Base-by-base conservation (phyloP, 441 rosid genomes). In the Erysimum cheiri region DNA sequence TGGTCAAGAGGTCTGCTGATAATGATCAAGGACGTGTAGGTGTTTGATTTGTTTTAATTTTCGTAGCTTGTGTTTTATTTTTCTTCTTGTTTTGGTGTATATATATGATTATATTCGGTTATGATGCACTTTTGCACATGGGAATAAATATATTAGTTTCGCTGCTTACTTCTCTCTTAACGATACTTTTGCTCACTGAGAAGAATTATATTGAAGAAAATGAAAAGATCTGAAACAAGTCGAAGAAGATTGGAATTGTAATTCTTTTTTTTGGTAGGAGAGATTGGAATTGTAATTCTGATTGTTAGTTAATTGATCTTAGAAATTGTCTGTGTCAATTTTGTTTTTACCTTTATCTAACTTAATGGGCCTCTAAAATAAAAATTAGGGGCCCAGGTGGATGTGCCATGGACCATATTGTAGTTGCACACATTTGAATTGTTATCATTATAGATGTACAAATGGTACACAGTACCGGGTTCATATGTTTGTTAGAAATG, bases 61-160 rank as follows among this genome's bases (percentile, higher is more conserved):
- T 33, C 2, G 22, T 54, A 62, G 46, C 32, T 61, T n/a, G 6
- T 8, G 0, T 8, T 19, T 5, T 17, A 7, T 58, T 36, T 41
- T 44, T 14, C 1, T 31, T 44, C 3, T 2, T 48, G 2, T 0
- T 62, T 43, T 24, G 28, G 8, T 46, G 40, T 56, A 12, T 70
- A 9, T 64, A 56, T 33, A 64, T 19, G 1, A n/a, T n/a, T 19
- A 19, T 57, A 48, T 48, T 40, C n/a, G 0, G 2, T 3, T 11
- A 4, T 12, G 8, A 17, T 35, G 26, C 32, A 32, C 28, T 31
- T 46, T 54, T 44, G 58, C 64, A 71, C n/a, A n/a, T 44, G 24
- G 26, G 31, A 71, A 54, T 71, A 71, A 60, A 12, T 2, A 40
- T 26, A 19, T 31, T 15, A 57, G 8, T 56, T 32, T 67, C 5